Conservation (phyloP, 345 rosid genomes). For the Heritiera littoralis region DNA sequence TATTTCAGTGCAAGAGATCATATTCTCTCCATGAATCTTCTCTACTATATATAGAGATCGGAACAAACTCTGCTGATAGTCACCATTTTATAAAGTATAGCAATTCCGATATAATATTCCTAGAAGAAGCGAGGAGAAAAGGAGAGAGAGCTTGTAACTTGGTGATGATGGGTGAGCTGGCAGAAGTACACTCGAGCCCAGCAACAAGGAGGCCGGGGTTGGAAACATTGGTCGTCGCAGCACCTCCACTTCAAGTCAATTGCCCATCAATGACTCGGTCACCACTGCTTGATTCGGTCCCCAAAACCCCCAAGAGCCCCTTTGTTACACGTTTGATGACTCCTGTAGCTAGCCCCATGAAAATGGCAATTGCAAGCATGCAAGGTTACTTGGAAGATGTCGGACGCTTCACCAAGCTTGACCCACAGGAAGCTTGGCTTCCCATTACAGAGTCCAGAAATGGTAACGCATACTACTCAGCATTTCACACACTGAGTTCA, state of each 20-base stretch:
- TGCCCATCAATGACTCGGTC: slow-evolving; percentile 37
- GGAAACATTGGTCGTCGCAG: slow-evolving; percentile 20
- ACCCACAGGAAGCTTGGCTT: slow-evolving; percentile 62
- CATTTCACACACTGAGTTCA: slow-evolving; percentile 56
- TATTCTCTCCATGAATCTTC: neutral
- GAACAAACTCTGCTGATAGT: neutral
- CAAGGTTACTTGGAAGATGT: slow-evolving; percentile 48
- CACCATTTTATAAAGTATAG: neutral
- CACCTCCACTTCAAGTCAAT: slow-evolving; percentile 45
- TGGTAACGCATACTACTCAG: slow-evolving; percentile 53
- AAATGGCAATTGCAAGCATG: slow-evolving; percentile 46
- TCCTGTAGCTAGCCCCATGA: slow-evolving; percentile 55
- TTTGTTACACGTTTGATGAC: slow-evolving; percentile 34
- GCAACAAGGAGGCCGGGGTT: neutral
- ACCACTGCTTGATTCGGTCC: slow-evolving; percentile 28
- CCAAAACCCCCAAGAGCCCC: slow-evolving; percentile 43
- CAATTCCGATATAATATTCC: neutral
- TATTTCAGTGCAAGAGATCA: neutral
- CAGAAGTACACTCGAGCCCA: slow-evolving; percentile 15
- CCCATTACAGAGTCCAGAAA: slow-evolving; percentile 65
- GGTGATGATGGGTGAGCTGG: slow-evolving; percentile 19
- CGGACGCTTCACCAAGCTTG: slow-evolving; percentile 50
- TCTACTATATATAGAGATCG: neutral
- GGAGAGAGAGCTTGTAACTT: neutral
- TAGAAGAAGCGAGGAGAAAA: neutral